Evolutionary conservation across 345 rosid genomes (phyloP), one percentile per base, ranked within the genome.

Genomic region (Eucalyptus curtisii): DNA sequence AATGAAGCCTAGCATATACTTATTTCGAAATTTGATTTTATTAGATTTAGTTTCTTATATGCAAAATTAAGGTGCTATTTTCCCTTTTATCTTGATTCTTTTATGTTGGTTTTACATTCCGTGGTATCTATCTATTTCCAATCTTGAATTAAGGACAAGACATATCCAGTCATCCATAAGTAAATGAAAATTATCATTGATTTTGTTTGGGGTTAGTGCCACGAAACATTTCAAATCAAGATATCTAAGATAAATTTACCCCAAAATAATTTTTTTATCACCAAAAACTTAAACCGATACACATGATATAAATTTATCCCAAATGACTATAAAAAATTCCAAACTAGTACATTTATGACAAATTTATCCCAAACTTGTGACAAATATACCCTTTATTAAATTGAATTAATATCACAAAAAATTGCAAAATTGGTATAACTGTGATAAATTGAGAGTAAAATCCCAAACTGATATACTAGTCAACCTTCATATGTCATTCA

Each of bases 401-500:
- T 52, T 52, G 10, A 52, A 52, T 20, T 52, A 52, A 52, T 52
- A 19, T 52, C 57, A 19, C 1, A 52, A 19, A 52, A 52, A 52
- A 52, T 19, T 52, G 19, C 57, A 52, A 52, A 19, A 7, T 52
- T 20, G 5, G 0, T 52, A 52, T 24, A 52, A 19, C 0, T 3
- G 0, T 19, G 10, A 52, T 10, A 52, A 52, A 52, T 19, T 19
- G 10, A 19, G 5, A 52, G 24, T 52, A 52, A 52, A 52, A 52
- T 52, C 0, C 0, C 2, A 52, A 52, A 52, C 0, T 19, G 0
- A 52, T 52, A 3, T 10, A 20, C 10, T 5, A 19, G 0, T 19
- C 4, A 52, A 52, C 10, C 0, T 0, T 19, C 0, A 19, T 19
- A 19, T 52, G 4, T 19, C 10, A 52, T 52, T 52, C 25, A 7